A percentile compares a stretch with the other conserved stretches of the same genome.
These are phyloP conservation scores for Kickxella alabastrina DNA, from an alignment of 192 early-diverging fungal species.

Conservation along the genomic window DNA sequence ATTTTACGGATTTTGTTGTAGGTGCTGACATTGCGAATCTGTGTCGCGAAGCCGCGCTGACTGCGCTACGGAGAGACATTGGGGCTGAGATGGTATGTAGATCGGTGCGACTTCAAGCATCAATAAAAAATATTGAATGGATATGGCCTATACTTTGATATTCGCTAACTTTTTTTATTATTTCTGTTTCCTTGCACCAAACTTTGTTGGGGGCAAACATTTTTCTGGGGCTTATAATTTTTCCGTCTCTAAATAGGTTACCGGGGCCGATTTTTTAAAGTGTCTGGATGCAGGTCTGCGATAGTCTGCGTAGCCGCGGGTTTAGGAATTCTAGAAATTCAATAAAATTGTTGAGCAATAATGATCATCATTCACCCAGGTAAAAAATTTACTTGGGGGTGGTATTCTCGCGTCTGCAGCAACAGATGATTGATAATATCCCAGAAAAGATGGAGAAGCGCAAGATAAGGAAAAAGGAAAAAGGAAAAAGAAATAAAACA, in stretches of 20 bases:
- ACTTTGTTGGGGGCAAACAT: conserved; percentile 1
- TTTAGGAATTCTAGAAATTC: background rate
- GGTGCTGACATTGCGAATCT: conserved; percentile 81
- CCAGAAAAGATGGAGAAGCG: background rate
- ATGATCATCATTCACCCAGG: no score
- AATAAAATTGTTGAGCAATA: no score
- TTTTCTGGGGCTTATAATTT: background rate
- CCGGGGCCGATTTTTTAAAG: conserved; percentile 20
- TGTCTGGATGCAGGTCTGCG: conserved; percentile 19
- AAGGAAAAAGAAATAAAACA: background rate
- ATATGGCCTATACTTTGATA: background rate
- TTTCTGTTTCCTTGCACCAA: no score
- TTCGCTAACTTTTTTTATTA: background rate
- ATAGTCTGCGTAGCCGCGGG: background rate
- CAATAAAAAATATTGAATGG: background rate
- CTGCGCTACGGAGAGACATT: conserved; percentile 59
- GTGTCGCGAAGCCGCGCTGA: conserved; percentile 77
- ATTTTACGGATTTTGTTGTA: conserved; percentile 16
- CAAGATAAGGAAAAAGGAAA: background rate
- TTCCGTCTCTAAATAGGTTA: conserved; percentile 25
- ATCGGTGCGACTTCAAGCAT: no score
- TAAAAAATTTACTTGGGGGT: no score
- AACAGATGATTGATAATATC: background rate
- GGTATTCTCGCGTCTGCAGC: no score
- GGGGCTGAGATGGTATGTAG: conserved; percentile 51